A percentile compares a stretch with the other conserved stretches of the same genome.
These are phyloP conservation scores for Elsinoe fawcettii DNA, from an alignment of 2,329 filamentous ascomycete genomes.

Conservation along the genomic window DNA sequence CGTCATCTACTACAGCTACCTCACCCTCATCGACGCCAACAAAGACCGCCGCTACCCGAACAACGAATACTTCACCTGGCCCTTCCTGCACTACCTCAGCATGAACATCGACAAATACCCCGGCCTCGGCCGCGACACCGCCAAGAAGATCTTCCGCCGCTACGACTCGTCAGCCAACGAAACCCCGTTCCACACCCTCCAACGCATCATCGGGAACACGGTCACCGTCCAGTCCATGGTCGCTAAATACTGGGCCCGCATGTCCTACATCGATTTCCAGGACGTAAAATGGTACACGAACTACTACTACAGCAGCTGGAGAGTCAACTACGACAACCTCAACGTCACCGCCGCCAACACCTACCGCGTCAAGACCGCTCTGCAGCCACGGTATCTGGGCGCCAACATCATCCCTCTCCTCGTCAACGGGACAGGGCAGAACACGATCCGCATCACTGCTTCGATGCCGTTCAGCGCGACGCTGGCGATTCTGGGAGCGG, in stretches of 20 bases:
- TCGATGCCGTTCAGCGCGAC: conserved; percentile 36
- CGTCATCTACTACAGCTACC: conserved; percentile 41
- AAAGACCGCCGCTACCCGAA: conserved; percentile 18
- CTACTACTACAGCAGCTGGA: conserved; percentile 32
- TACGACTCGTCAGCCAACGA: conserved; percentile 42
- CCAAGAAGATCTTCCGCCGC: conserved; percentile 31
- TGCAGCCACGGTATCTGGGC: conserved; percentile 43
- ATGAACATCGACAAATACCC: conserved; percentile 41
- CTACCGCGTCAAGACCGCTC: conserved; percentile 39
- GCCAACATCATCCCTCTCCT: conserved; percentile 42
- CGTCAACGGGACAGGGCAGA: neutral
- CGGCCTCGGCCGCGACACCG: conserved; percentile 21
- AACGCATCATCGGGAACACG: conserved; percentile 29
- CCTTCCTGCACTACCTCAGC: conserved; percentile 43
- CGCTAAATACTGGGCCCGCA: conserved; percentile 46
- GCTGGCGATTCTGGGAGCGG: conserved; percentile 32
- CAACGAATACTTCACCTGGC: conserved; percentile 48
- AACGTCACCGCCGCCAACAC: conserved; percentile 30
- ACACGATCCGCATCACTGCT: conserved; percentile 27
- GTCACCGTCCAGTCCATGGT: conserved; percentile 36
- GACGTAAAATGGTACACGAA: conserved; percentile 35
- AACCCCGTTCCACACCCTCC: conserved; percentile 43
- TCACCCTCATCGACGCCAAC: conserved; percentile 40
- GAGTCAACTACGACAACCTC: conserved; percentile 39
- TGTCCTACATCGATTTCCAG: conserved; percentile 47